Evolutionary conservation across 2,329 filamentous ascomycete species (phyloP).

Genomic region (Aspergillus sp.): DNA sequence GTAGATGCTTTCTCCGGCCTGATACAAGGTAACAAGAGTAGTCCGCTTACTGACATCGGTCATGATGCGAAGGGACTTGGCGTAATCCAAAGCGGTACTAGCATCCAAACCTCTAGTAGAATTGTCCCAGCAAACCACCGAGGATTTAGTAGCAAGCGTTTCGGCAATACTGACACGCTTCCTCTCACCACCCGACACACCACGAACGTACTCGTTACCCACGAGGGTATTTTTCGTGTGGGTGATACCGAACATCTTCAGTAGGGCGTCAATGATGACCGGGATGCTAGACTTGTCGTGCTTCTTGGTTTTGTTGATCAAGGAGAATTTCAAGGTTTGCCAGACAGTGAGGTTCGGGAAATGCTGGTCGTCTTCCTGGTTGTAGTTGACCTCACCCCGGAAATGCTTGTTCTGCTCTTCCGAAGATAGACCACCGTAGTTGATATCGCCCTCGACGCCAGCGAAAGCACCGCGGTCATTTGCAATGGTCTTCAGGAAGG

Average conservation of each 20-base stretch:
- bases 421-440: constrained; percentile 70
- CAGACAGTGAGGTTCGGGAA: constrained; percentile 73
- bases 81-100: constrained; percentile 75
- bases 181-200: constrained; percentile 76
- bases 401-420: constrained; percentile 67
- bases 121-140: constrained; percentile 78
- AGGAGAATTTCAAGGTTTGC: constrained; percentile 73
- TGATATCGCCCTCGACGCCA: constrained; percentile 66
- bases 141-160: constrained; percentile 70
- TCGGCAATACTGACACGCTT: constrained; percentile 80
- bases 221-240: constrained; percentile 74
- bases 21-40: constrained; percentile 70
- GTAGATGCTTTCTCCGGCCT: constrained; percentile 69
- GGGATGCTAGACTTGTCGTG: constrained; percentile 63
- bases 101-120: constrained; percentile 77
- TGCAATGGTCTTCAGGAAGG: constrained; percentile 72
- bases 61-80: constrained; percentile 68
- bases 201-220: constrained; percentile 70
- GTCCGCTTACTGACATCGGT: constrained; percentile 73
- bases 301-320: constrained; percentile 74
- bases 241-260: constrained; percentile 76
- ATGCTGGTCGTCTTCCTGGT: constrained; percentile 74
- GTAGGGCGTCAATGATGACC: constrained; percentile 66
- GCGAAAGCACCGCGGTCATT: constrained; percentile 68
- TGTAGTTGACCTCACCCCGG: constrained; percentile 75